Evolutionary conservation across 192 early-diverging fungal genomes (phyloP), one percentile per base, ranked within the genome.

Genomic region (Anaeromyces robustus): DNA sequence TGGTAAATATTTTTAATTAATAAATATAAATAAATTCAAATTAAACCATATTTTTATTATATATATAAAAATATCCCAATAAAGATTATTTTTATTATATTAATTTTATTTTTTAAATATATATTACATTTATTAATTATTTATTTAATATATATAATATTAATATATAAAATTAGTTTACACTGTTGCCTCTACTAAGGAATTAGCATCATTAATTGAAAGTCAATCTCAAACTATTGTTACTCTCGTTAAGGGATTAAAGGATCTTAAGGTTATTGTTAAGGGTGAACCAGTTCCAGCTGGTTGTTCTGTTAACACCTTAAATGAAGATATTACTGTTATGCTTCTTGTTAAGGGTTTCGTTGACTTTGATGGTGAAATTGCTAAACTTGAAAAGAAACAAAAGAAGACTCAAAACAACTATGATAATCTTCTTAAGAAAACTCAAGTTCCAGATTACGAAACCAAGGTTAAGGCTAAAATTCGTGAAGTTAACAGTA

Each of bases 311-410:
- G 88, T 94, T 28, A 77, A 86, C 39, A 89, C 92, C 19, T 82
- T 96, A 68, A 89, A 85, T 77, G 93, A 94, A 29, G 93, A 94
- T 34, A 86, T 88, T 43, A 88, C 87, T 81, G 91, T 95, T 26
- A 88, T 91, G 80, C 82, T 97, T 78, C 89, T 97, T 83, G 94
- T 96, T 30, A 82, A 82, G 83, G 93, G 93, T 22, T 84, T 86
- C 80, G 92, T 96, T 30, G 92, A 96, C 82, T 90, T 97, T 82
- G 93, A 92, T 81, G 89, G 90, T 59, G 96, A 97, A 86, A 87
- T 97, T 77, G 82, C 83, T 78, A 95, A 96, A 85, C 85, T 96
- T 77, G 89, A 94, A 80, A 88, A 90, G 82, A 94, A 95, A 85
- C 80, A 92, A 41, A 86, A 84, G 78, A 96, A 95, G 87, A 83